Evolutionary conservation across 2,329 filamentous ascomycete species (phyloP).

Genomic region (Cladorrhinum sp.): DNA sequence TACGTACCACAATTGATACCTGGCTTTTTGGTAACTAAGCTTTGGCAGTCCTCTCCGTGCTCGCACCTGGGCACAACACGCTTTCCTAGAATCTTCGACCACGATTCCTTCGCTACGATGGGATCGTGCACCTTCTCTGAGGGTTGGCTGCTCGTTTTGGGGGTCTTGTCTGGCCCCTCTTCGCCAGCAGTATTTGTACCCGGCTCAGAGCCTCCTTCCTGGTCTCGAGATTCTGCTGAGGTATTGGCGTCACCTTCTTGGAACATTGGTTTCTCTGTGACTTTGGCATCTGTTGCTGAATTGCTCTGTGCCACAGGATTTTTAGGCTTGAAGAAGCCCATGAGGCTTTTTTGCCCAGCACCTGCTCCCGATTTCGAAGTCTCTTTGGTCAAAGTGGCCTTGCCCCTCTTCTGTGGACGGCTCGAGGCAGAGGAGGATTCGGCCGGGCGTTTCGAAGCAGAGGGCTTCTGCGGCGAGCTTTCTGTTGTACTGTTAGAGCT

Average conservation of each 20-base stretch:
- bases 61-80: constrained; percentile 76
- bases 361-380: constrained; percentile 32
- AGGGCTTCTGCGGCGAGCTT: constrained; percentile 17
- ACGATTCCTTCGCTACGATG: constrained; percentile 72
- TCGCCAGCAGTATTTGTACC: background rate
- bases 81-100: constrained; percentile 79
- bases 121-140: constrained; percentile 56
- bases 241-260: background rate
- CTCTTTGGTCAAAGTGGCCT: constrained; percentile 33
- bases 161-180: background rate
- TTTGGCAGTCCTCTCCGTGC: constrained; percentile 83
- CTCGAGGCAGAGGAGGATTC: constrained; percentile 11
- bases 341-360: constrained; percentile 56
- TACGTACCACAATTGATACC: constrained; percentile 72
- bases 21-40: constrained; percentile 79
- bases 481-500: constrained; percentile 13
- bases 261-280: background rate
- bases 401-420: constrained; percentile 39
- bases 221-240: background rate
- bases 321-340: constrained; percentile 75
- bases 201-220: background rate
- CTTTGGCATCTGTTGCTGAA: background rate
- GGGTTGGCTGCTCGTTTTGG: constrained; percentile 1
- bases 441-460: constrained; percentile 23
- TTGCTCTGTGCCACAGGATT: constrained; percentile 18